Percentiles rank a stretch among this genome's conserved stretches.
Evolutionary conservation across 2,329 filamentous ascomycete genomes (phyloP).

Genomic region (Zymoseptoria crescenta): DNA sequence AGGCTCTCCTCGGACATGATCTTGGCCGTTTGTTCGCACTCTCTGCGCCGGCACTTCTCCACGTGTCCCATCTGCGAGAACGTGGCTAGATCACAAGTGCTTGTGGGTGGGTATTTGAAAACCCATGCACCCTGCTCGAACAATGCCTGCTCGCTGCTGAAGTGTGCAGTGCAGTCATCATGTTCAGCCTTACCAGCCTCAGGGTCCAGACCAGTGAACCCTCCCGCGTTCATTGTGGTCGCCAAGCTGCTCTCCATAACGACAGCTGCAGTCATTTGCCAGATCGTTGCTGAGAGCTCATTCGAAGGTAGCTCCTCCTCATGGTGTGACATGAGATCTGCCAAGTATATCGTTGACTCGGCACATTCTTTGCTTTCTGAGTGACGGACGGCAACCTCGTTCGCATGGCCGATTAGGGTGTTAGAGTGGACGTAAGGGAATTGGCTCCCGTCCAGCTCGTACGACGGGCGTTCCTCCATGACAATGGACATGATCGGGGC

Average conservation of each 20-base stretch:
- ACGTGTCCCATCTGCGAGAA: constrained; percentile 26
- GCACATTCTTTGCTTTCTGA: constrained; percentile 2
- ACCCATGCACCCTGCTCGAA: constrained; percentile 12
- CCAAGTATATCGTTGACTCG: constrained; percentile 16
- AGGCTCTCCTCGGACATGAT: constrained; percentile 11
- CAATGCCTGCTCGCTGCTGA: constrained; percentile 21
- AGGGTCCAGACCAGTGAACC: not conserved
- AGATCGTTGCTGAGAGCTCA: constrained; percentile 2
- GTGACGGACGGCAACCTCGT: constrained; percentile 11
- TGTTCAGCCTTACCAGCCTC: constrained; percentile 1
- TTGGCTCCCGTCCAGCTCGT: constrained; percentile 18
- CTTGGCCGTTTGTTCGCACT: constrained; percentile 18
- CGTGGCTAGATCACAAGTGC: constrained; percentile 19
- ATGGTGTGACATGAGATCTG: constrained; percentile 4
- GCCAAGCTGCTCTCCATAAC: not conserved
- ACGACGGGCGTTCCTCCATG: not conserved
- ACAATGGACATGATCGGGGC: not conserved
- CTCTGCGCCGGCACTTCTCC: constrained; percentile 23
- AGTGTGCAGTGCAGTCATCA: constrained; percentile 19
- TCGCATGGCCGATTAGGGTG: constrained; percentile 20
- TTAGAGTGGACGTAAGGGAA: constrained; percentile 25
- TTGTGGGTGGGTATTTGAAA: constrained; percentile 6
- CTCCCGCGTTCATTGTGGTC: not conserved
- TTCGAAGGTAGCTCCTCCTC: not conserved
- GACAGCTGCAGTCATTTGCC: not conserved